Evolutionary conservation across 305 asterid species (phyloP).

Genomic region (Galium porrigens): DNA sequence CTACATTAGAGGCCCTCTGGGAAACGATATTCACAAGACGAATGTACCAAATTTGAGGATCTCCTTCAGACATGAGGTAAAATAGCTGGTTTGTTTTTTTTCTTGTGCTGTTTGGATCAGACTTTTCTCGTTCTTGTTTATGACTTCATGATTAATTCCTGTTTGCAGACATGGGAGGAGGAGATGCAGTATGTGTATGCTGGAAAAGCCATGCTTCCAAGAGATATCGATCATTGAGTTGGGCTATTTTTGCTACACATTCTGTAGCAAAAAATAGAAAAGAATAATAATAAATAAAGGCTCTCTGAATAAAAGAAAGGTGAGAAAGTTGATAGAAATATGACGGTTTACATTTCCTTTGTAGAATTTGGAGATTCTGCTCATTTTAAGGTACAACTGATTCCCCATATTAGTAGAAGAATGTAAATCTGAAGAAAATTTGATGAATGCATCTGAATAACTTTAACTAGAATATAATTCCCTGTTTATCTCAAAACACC

Average conservation of each 20-base stretch:
- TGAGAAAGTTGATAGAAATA: too few species aligned
- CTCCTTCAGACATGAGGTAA: conserved; percentile 66
- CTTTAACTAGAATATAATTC: too few species aligned
- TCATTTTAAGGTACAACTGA: too few species aligned
- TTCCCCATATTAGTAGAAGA: too few species aligned
- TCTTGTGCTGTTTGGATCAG: background rate
- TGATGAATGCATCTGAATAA: too few species aligned
- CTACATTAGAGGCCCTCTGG: conserved; percentile 53
- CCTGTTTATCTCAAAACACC: too few species aligned
- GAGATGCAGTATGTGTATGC: conserved; percentile 68
- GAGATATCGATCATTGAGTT: conserved; percentile 48
- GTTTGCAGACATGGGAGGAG: conserved; percentile 60
- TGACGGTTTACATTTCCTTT: too few species aligned
- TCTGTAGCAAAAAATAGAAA: background rate
- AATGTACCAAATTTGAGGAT: conserved; percentile 68
- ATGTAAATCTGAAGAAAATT: too few species aligned
- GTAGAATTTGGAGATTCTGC: too few species aligned
- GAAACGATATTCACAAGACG: conserved; percentile 74
- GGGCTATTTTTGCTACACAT: background rate
- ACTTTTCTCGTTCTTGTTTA: background rate
- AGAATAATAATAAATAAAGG: too few species aligned
- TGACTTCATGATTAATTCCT: background rate
- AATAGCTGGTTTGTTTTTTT: conserved; percentile 5
- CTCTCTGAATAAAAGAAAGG: too few species aligned
- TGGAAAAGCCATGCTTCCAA: conserved; percentile 48